These are phyloP conservation scores for Podaxis pistillaris DNA, from an alignment of 768 basidiomycete species.

Conservation along the genomic window DNA sequence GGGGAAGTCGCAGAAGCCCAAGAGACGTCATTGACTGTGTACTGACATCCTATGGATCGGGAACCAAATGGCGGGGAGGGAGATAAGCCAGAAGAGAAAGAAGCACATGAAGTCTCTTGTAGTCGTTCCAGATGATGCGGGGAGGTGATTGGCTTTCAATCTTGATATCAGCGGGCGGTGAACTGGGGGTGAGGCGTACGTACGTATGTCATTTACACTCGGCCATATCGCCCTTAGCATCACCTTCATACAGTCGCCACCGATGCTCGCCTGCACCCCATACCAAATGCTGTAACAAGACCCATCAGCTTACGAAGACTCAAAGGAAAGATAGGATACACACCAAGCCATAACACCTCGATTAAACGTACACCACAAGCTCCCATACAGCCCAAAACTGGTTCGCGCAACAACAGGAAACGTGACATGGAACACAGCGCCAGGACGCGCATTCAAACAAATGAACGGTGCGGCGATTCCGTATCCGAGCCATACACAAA, in stretches of 20 bases:
- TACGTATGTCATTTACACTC: constrained; percentile 62
- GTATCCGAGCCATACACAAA: constrained; percentile 71
- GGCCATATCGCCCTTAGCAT: constrained; percentile 81
- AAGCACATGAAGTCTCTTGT: constrained; percentile 79
- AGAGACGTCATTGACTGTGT: constrained; percentile 14
- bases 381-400: constrained; percentile 79
- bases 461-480: constrained; percentile 66
- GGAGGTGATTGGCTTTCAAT: constrained; percentile 61
- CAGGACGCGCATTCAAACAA: constrained; percentile 73
- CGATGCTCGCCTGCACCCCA: constrained; percentile 79
- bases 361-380: constrained; percentile 78
- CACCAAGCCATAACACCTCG: constrained; percentile 73
- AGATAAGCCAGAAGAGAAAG: constrained; percentile 85
- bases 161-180: constrained; percentile 9
- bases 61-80: constrained; percentile 78
- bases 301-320: neutral
- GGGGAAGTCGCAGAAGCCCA: constrained; percentile 2
- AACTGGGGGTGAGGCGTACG: constrained; percentile 22
- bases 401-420: constrained; percentile 75
- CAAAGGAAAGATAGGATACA: constrained; percentile 20
- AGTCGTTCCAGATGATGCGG: constrained; percentile 70
- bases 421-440: constrained; percentile 74
- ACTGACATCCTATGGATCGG: constrained; percentile 78
- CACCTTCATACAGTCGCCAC: constrained; percentile 74
- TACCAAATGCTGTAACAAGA: constrained; percentile 58